Evolutionary conservation across 768 basidiomycete species (phyloP), one percentile per base, ranked within the genome.

Genomic region (Lactifluus piperatus): DNA sequence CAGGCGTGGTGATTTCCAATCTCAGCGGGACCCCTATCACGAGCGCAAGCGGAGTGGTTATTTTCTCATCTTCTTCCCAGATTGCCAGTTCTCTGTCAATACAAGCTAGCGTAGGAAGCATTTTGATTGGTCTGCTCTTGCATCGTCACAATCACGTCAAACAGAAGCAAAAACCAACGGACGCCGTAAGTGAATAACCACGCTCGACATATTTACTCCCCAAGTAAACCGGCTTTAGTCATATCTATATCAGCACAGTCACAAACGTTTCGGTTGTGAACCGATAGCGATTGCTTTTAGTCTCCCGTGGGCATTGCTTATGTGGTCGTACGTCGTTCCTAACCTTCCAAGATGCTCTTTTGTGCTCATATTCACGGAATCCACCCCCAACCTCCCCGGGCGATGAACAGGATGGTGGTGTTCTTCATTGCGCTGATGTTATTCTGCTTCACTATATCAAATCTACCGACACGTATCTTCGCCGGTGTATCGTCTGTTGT

Each of bases 271-370:
- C 20, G 81, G 82, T 2, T 68, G 81, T 3, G 80, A 83, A 65
- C 77, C 68, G 1, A 71, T 82, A 7, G 79, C 81, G 11, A 71
- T 84, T 27, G 64, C 81, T 53, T 81, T 81, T 59, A 78, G 79
- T 56, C 66, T 84, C 9, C 83, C 83, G 0, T 80, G 80, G 57
- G 78, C 79, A 1, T 68, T 83, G 27, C 71, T 84, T 30, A 76
- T 84, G 73, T 84, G 82, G 82, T 76, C 76, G 82, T 82, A 65
- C 68, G 81, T 75, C 30, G 3, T 44, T 14, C 29, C 18, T 37
- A 39, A 8, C 18, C 8, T 9, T 4, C 16, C 2, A 18, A 30
- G 37, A 22, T 27, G 22, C 13, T 22, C 4, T 7, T 8, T 10
- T 20, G 11, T 4, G 22, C 9, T 46, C 20, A n/a, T 8, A 16